Evolutionary conservation across 2,329 filamentous ascomycete species (phyloP).

Genomic region (Alternaria novae-zelandiae): DNA sequence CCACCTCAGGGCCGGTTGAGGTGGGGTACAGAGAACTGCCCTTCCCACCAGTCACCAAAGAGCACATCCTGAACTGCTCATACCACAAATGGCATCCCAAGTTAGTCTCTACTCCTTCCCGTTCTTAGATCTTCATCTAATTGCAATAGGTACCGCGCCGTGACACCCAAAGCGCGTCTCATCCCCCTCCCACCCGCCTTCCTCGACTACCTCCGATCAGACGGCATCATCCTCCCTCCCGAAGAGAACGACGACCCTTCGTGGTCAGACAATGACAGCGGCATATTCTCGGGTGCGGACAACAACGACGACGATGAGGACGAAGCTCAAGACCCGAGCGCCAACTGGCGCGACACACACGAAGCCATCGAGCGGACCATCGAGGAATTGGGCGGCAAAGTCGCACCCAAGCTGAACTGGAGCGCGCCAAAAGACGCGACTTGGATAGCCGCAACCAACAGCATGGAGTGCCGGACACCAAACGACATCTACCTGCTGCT

Average conservation of each 20-base stretch:
- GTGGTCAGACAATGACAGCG: constrained; percentile 60
- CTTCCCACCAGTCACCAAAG: constrained; percentile 83
- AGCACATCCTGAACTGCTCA: constrained; percentile 92
- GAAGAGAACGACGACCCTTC: constrained; percentile 60
- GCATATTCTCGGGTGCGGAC: constrained; percentile 56
- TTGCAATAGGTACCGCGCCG: constrained; percentile 70
- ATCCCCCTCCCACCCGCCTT: constrained; percentile 79
- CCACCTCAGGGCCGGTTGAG: constrained; percentile 7
- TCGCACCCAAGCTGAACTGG: constrained; percentile 96
- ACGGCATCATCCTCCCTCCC: constrained; percentile 87
- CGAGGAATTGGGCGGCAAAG: constrained; percentile 79
- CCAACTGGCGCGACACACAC: constrained; percentile 73
- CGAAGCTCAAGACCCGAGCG: constrained; percentile 66
- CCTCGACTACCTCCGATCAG: constrained; percentile 84
- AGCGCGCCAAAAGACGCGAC: constrained; percentile 94
- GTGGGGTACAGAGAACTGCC: constrained; percentile 55
- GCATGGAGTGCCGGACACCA: constrained; percentile 84
- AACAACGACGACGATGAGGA: constrained; percentile 59
- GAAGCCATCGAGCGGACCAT: constrained; percentile 78
- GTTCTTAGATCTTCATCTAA: not conserved
- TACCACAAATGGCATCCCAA: constrained; percentile 90
- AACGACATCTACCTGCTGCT: constrained; percentile 94
- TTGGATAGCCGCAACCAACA: constrained; percentile 88
- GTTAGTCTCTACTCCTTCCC: constrained; percentile 48
- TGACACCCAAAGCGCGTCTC: constrained; percentile 85